phyloP scores from a whole-genome alignment of 1,284 basidiomycete species.

The Chondrostereum purpureum region DNA sequence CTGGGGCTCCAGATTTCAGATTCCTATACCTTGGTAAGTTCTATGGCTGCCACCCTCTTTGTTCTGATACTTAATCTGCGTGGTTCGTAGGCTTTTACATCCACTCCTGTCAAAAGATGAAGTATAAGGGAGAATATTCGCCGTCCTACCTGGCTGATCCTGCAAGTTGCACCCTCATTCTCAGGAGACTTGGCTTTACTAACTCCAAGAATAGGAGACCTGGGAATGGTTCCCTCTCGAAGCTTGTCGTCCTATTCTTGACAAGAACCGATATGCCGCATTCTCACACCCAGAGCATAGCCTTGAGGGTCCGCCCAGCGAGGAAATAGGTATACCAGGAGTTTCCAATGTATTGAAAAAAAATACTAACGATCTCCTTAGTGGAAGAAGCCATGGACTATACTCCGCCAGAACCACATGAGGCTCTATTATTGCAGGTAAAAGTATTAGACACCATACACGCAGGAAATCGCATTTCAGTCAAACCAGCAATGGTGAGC shows the following conservation, averaged over 20 bases:
- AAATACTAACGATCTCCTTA: slow-evolving; percentile 2
- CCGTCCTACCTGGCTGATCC: slow-evolving; percentile 90
- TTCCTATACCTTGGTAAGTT: slow-evolving; percentile 80
- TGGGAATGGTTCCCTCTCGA: slow-evolving; percentile 71
- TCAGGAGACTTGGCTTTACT: background rate
- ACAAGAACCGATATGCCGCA: slow-evolving; percentile 59
- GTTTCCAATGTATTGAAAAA: background rate
- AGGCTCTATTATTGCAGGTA: background rate
- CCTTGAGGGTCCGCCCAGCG: slow-evolving; percentile 21
- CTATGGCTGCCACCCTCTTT: background rate
- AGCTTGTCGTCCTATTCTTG: slow-evolving; percentile 52
- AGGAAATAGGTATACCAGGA: slow-evolving; percentile 10
- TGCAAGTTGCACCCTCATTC: slow-evolving; percentile 31
- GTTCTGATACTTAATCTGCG: background rate
- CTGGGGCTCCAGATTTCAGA: slow-evolving; percentile 56
- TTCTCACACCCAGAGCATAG: slow-evolving; percentile 63
- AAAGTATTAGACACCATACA: slow-evolving; percentile 13
- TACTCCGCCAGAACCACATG: slow-evolving; percentile 4
- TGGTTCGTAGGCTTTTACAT: slow-evolving; percentile 76
- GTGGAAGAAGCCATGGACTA: slow-evolving; percentile 10
- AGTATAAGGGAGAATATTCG: slow-evolving; percentile 89
- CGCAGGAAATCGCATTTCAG: background rate
- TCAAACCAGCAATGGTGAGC: background rate
- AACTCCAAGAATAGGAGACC: slow-evolving; percentile 46
- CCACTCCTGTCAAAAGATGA: slow-evolving; percentile 91